Conservation (phyloP, 2,329 filamentous ascomycete species). For the Alternaria infectoria region DNA sequence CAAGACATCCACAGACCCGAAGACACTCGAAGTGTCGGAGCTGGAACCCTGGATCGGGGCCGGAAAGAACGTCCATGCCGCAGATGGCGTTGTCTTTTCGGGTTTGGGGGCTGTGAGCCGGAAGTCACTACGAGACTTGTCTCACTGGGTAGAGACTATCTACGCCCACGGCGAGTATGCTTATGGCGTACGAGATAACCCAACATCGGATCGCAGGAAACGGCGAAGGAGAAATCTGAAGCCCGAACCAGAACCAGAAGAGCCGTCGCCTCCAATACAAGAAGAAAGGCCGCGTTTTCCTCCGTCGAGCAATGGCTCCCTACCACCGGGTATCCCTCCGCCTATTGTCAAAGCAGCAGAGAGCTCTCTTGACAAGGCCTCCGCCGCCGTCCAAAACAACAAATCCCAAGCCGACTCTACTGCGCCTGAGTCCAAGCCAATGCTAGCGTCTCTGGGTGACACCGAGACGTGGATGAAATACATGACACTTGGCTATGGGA, state of each 20-base stretch:
- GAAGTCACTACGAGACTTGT: slow-evolving; percentile 73
- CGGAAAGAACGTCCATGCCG: slow-evolving; percentile 69
- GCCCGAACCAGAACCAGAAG: slow-evolving; percentile 5
- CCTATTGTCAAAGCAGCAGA: slow-evolving; percentile 56
- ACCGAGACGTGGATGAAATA: slow-evolving; percentile 59
- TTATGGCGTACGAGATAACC: slow-evolving; percentile 84
- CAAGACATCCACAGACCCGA: slow-evolving; percentile 36
- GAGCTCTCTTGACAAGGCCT: slow-evolving; percentile 52
- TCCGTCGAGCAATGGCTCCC: slow-evolving; percentile 7
- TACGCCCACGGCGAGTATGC: slow-evolving; percentile 83
- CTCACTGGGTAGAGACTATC: slow-evolving; percentile 87
- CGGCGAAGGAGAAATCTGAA: slow-evolving; percentile 49
- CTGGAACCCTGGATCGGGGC: slow-evolving; percentile 74
- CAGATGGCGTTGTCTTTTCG: slow-evolving; percentile 87
- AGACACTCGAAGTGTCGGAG: slow-evolving; percentile 21
- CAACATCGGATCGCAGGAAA: slow-evolving; percentile 67
- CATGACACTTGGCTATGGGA: slow-evolving; percentile 57
- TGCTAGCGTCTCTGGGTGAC: slow-evolving; percentile 50
- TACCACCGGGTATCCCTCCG: slow-evolving; percentile 52
- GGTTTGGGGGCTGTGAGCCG: slow-evolving; percentile 77
- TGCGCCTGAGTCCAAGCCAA: slow-evolving; percentile 27
- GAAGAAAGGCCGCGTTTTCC: slow-evolving; percentile 3
- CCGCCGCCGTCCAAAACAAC: slow-evolving; percentile 41
- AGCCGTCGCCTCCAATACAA: slow-evolving; percentile 6
- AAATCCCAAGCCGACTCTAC: slow-evolving; percentile 19